A percentile compares a stretch with the other conserved stretches of the same genome.
Conservation (phyloP, 2,329 filamentous ascomycete species). For the Tympanopsis confertula region DNA sequence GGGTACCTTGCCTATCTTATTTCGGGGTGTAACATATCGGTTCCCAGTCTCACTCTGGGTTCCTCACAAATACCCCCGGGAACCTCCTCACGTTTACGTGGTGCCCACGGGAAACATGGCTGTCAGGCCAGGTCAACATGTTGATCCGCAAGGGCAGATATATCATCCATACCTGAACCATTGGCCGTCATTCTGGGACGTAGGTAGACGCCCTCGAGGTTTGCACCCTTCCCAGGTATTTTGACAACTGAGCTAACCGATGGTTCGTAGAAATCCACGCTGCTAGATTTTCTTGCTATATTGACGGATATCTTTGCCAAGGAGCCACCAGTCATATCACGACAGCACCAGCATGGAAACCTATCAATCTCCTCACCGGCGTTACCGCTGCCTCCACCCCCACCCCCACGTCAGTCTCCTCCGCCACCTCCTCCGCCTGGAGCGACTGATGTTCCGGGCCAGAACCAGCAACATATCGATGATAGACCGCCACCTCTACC, state of each 20-base stretch:
- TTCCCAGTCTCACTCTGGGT: constrained; percentile 92
- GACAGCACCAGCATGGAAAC: constrained; percentile 40
- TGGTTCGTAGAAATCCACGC: constrained; percentile 57
- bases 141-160: constrained; percentile 81
- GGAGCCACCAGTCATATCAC: constrained; percentile 80
- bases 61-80: constrained; percentile 77
- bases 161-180: constrained; percentile 92
- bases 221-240: too few relatives aligned
- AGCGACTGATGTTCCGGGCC: constrained; percentile 51
- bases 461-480: too few relatives aligned
- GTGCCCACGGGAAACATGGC: constrained; percentile 80
- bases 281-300: constrained; percentile 72
- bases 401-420: constrained; percentile 20
- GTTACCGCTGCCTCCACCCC: constrained; percentile 17
- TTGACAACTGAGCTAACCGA: too few relatives aligned
- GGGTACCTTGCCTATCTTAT: constrained; percentile 82
- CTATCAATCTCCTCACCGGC: too few relatives aligned
- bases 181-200: constrained; percentile 84
- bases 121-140: constrained; percentile 84
- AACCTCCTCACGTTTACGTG: constrained; percentile 79
- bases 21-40: constrained; percentile 78
- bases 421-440: constrained; percentile 17
- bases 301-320: constrained; percentile 82
- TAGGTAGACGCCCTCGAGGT: constrained; percentile 31
- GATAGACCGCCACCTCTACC: constrained; percentile 28